These are phyloP conservation scores for Coemansia sp. DNA, from an alignment of 192 early-diverging fungal species.

Conservation along the genomic window DNA sequence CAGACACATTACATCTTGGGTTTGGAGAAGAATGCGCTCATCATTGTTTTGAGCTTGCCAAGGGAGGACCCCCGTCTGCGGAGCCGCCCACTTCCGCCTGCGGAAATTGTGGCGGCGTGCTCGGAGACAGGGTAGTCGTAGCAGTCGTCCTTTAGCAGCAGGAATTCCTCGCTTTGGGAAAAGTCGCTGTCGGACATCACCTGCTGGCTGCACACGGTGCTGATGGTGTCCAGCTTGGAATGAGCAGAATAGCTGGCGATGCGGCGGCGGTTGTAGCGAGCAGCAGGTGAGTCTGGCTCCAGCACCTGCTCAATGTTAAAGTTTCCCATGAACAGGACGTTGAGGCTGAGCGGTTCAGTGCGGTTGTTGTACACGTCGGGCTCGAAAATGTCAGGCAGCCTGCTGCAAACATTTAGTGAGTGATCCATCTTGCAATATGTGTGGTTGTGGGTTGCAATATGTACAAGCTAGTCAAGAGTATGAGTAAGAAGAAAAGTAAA, in stretches of 20 bases:
- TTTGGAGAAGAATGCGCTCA: conserved; percentile 14
- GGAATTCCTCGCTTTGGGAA: conserved; percentile 27
- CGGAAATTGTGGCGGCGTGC: conserved; percentile 2
- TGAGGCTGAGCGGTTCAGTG: conserved; percentile 22
- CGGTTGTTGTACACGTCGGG: conserved; percentile 26
- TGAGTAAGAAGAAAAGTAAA: background rate
- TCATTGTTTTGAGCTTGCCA: conserved; percentile 14
- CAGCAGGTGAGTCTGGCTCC: conserved; percentile 16
- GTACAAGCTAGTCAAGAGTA: background rate
- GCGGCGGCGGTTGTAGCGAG: conserved; percentile 23
- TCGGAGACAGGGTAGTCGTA: conserved; percentile 9
- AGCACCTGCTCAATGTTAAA: conserved; percentile 15
- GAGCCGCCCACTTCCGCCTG: conserved; percentile 2
- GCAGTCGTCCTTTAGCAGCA: conserved; percentile 13
- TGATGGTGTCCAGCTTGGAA: conserved; percentile 7
- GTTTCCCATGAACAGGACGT: conserved; percentile 15
- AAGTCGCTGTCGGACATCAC: conserved; percentile 18
- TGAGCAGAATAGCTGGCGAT: conserved; percentile 11
- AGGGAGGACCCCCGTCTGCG: conserved; percentile 19
- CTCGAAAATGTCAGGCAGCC: conserved; percentile 41
- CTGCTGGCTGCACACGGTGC: conserved; percentile 12
- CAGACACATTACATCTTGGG: background rate
- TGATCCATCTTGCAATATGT: conserved; percentile 23
- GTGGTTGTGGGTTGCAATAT: background rate
- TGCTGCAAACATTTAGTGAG: conserved; percentile 9